Evolutionary conservation across 2,329 filamentous ascomycete species (phyloP), one percentile per base, ranked within the genome.

Genomic region (Aspergillus felis): DNA sequence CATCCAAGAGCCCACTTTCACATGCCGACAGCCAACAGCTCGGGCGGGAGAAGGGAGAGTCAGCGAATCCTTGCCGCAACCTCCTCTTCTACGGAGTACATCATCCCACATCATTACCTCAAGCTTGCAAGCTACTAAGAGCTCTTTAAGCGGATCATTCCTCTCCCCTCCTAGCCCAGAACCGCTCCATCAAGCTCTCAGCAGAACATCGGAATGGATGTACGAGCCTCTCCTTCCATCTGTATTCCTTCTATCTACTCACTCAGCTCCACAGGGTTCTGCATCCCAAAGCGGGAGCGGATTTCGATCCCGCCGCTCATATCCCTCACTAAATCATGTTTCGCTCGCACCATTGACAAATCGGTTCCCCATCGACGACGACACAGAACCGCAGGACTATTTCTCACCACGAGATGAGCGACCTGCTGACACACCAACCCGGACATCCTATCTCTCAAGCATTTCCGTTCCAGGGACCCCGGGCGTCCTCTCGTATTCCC

Each of bases 341-440:
- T 85, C 84, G 47, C 78, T 87, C n/a, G 82, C 84, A 64, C 84
- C 84, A 42, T 76, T 87, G 56, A 82, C 80, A 55, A 76, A 79
- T 51, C 78, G 77, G 68, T 83, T 82, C 64, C 80, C 79, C 22
- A 78, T 82, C 65, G 80, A 82, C 57, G 75, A 78, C 61, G 73
- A 73, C 58, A 58, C 60, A 35, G 70, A 74, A 32, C 64, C 72
- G 29, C 60, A 57, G 25, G 71, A 74, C 54, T 74, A 73, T 57
- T 71, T 73, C 58, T 65, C 64, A 29, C 60, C 60, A 17, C 64
- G 58, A 10, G 58, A 62, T 12, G 62, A 67, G 44, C 44, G 44
- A 4, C 51, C 48, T 5, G 53, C 64, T 54, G 66, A 70, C 57
- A 71, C 71, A 58, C 62, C 76, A 62, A 65, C 60, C 53, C 64